Evolutionary conservation across 2,329 filamentous ascomycete species (phyloP), one percentile per base, ranked within the genome.

Genomic region (Aspergillus persii): DNA sequence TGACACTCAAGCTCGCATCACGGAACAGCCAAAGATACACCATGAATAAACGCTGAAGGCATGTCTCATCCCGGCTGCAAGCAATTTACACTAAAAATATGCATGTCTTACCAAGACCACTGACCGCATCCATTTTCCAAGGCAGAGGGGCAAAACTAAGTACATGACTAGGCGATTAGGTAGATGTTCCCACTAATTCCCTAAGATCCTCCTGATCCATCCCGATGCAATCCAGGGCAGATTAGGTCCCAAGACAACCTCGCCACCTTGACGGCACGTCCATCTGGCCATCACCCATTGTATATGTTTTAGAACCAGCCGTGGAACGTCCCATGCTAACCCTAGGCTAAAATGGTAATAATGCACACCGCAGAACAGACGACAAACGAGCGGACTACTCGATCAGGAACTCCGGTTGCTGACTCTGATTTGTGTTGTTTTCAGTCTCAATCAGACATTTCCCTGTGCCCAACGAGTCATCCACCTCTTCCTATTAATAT

Each of bases 271-370:
- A 11, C n/a, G 5, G n/a, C 39, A 5, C 44, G 48, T 26, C 53
- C 57, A 59, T 57, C 51, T 58, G 58, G 53, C 52, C 58, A 47
- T 49, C 46, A 52, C 54, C 33, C 33, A 60, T 62, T 62, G 61
- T 62, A 56, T 48, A 60, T 54, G 58, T 61, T 60, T 62, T 58
- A 54, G 50, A 41, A 15, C 31, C 41, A 48, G 15, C 44, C 30
- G 44, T 54, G 44, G 44, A 33, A 54, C 41, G 6, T 48, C 46
- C 26, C 29, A 41, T 41, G 4, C 46, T 18, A 23, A 47, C 26
- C 6, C 44, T 15, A 53, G 36, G 39, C 55, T 52, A 36, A 57
- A n/a, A 12, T 41, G 11, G 15, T 12, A 41, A 49, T 53, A 8
- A 12, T 47, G 23, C 31, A 58, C 31, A 36, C 31, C 50, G 23